Conservation (phyloP, 176 grass and related monocot genomes). For the Olyra latifolia region DNA sequence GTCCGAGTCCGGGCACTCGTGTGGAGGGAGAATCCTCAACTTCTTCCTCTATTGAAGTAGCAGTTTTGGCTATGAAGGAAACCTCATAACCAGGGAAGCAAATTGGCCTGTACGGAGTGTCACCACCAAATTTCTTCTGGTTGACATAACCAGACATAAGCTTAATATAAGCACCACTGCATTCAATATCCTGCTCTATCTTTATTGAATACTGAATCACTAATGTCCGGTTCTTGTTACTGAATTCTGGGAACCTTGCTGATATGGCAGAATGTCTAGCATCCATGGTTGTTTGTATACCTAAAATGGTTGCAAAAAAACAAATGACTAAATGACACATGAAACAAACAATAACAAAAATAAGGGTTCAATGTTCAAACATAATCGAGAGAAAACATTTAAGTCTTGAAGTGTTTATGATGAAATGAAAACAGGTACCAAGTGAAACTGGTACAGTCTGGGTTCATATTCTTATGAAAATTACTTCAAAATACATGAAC, state of each 20-base stretch:
- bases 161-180: constrained; percentile 87
- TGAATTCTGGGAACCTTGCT: constrained; percentile 76
- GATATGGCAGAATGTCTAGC: constrained; percentile 82
- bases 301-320: constrained; percentile 34
- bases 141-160: constrained; percentile 89
- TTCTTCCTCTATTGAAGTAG: too few species aligned
- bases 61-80: not conserved
- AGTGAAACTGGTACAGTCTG: not conserved
- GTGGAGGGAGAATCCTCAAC: too few species aligned
- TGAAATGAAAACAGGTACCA: not conserved
- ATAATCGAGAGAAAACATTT: not conserved
- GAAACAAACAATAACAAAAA: constrained; percentile 1
- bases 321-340: not conserved
- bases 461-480: not conserved
- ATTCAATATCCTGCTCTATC: constrained; percentile 88
- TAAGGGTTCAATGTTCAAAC: not conserved
- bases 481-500: not conserved
- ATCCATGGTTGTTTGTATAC: constrained; percentile 72
- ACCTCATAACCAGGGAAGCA: not conserved
- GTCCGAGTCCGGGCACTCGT: too few species aligned
- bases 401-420: not conserved
- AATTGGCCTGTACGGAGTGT: constrained; percentile 81
- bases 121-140: constrained; percentile 90
- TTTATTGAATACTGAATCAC: constrained; percentile 86
- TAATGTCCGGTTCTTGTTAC: constrained; percentile 71